A percentile compares a stretch with the other conserved stretches of the same genome.
Evolutionary conservation across 2,329 filamentous ascomycete species (phyloP).

Genomic region (Fusarium camptoceras): DNA sequence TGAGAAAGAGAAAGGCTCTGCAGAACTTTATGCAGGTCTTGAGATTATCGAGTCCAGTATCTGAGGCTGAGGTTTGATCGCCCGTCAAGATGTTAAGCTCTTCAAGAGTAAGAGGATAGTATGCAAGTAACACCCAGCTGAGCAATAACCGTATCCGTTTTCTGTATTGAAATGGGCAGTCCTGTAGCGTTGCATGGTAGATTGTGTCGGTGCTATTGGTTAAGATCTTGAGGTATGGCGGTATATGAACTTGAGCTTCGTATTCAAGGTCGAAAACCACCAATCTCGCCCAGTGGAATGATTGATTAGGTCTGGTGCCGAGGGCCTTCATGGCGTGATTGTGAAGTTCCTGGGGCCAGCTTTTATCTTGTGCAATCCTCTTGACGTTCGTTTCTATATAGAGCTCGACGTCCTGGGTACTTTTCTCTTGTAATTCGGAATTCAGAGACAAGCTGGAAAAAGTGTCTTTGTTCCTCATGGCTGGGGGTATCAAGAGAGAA

Average conservation of each 20-base stretch:
- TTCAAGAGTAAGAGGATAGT: neutral
- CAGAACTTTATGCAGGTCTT: neutral
- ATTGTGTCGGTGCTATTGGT: neutral
- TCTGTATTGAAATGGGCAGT: neutral
- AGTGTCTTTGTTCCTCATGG: neutral
- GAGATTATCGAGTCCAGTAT: neutral
- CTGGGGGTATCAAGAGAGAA: neutral
- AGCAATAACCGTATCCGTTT: neutral
- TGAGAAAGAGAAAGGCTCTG: neutral
- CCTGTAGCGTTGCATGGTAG: slow-evolving; percentile 1
- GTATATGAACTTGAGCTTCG: neutral
- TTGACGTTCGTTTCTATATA: neutral
- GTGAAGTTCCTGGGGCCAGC: neutral
- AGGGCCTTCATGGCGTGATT: neutral
- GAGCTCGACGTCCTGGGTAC: neutral
- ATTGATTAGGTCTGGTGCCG: neutral
- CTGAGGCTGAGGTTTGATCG: neutral
- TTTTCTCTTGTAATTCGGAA: neutral
- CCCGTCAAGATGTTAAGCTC: neutral
- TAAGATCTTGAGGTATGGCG: neutral
- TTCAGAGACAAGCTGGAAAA: neutral
- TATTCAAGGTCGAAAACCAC: neutral
- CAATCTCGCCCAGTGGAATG: slow-evolving; percentile 5
- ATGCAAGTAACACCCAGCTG: slow-evolving; percentile 1
- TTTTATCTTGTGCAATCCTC: neutral